phyloP scores from a whole-genome alignment of 768 basidiomycete genomes.

The Russula vinacea region DNA sequence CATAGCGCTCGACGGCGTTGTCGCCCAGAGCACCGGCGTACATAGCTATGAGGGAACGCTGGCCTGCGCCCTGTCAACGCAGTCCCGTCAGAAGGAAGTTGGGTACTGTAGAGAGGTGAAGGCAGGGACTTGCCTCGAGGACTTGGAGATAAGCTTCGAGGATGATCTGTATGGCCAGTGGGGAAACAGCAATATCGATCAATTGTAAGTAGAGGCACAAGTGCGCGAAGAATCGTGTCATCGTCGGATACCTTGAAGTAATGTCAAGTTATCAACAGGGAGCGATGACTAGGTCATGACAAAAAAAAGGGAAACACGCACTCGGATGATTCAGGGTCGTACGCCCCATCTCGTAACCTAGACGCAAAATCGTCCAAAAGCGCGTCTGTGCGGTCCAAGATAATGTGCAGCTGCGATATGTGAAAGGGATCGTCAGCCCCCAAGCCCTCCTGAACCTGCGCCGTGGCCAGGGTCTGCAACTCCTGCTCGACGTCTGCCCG shows the following conservation, averaged over 20 bases:
- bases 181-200: constrained; percentile 70
- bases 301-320: constrained; percentile 37
- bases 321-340: constrained; percentile 52
- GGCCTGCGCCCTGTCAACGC: constrained; percentile 57
- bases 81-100: background rate
- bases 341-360: constrained; percentile 52
- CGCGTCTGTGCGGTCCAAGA: constrained; percentile 62
- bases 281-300: constrained; percentile 25
- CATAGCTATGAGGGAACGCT: constrained; percentile 86
- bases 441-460: constrained; percentile 61
- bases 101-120: background rate
- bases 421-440: constrained; percentile 75
- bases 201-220: constrained; percentile 84
- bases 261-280: background rate
- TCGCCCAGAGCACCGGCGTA: constrained; percentile 90
- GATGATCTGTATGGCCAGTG: constrained; percentile 72
- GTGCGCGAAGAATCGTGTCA: constrained; percentile 92
- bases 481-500: constrained; percentile 58
- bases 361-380: constrained; percentile 65
- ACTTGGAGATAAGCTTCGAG: constrained; percentile 88
- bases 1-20: constrained; percentile 89
- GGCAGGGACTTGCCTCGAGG: constrained; percentile 65
- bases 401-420: constrained; percentile 74
- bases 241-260: constrained; percentile 56
- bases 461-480: constrained; percentile 56